A percentile compares a stretch with the other conserved stretches of the same genome.
Evolutionary conservation across 2,329 filamentous ascomycete species (phyloP).

Genomic region (Sclerotiophoma versabilis): DNA sequence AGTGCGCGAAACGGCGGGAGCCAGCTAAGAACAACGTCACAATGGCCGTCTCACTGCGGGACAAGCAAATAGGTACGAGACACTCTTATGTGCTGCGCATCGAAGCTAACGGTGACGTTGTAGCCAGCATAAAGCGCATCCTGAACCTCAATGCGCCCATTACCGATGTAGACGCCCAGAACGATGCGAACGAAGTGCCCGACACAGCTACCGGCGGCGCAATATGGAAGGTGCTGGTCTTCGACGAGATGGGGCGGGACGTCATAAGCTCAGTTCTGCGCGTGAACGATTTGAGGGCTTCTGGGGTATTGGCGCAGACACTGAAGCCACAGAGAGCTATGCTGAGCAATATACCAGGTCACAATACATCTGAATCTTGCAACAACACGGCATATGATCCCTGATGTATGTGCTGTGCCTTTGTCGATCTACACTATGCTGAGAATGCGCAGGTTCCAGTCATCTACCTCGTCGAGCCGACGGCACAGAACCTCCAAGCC

Average conservation of each 20-base stretch:
- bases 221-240: constrained; percentile 73
- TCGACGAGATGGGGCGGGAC: constrained; percentile 90
- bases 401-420: constrained; percentile 69
- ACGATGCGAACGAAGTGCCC: constrained; percentile 56
- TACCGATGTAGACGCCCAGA: constrained; percentile 64
- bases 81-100: neutral
- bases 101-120: constrained; percentile 18
- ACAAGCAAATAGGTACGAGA: constrained; percentile 66
- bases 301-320: constrained; percentile 65
- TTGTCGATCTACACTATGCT: constrained; percentile 8
- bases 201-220: constrained; percentile 25
- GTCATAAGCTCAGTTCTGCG: constrained; percentile 95
- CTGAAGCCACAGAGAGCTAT: neutral
- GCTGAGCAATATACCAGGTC: constrained; percentile 72
- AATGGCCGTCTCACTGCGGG: constrained; percentile 60
- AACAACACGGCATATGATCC: constrained; percentile 84
- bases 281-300: constrained; percentile 88
- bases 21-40: constrained; percentile 27
- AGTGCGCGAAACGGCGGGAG: constrained; percentile 34
- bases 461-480: constrained; percentile 95
- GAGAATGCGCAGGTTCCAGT: constrained; percentile 64
- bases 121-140: constrained; percentile 92
- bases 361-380: constrained; percentile 68
- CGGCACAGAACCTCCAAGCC: constrained; percentile 75
- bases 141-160: constrained; percentile 87